Evolutionary conservation across 2,329 filamentous ascomycete species (phyloP), one percentile per base, ranked within the genome.

Genomic region (Colletotrichum tropicicola): DNA sequence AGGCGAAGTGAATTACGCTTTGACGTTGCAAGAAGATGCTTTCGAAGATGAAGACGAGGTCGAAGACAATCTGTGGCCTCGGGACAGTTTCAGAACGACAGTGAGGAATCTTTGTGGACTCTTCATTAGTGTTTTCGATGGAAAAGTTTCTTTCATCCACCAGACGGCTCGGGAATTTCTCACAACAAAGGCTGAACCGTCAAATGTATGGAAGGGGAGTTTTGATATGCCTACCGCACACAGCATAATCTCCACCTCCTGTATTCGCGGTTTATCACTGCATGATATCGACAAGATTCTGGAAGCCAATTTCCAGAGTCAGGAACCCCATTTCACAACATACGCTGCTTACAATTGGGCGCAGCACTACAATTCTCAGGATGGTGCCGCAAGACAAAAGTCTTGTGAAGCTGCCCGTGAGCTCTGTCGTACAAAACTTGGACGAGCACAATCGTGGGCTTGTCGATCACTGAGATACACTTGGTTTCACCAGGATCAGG

Each of bases 41-140:
- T n/a, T n/a, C n/a, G n/a, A n/a, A n/a, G n/a, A n/a, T n/a, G n/a
- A n/a, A n/a, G n/a, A n/a, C n/a, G n/a, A n/a, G n/a, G n/a, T n/a
- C n/a, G n/a, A n/a, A n/a, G n/a, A n/a, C n/a, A n/a, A n/a, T n/a
- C n/a, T n/a, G n/a, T n/a, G n/a, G n/a, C n/a, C n/a, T n/a, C n/a
- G n/a, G n/a, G n/a, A 9, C 0, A 6, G 1, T 53, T 41, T 28
- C 0, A 39, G 27, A 15, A 15, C 2, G 0, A 41, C 23, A 1
- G 6, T 30, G 1, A 12, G 3, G 7, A 53, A 53, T 3, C 35
- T 53, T 3, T 41, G 49, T 6, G 49, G 49, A 1, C 35, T 53
- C 1, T 53, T 53, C 1, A 2, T 53, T 15, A 41, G 15, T 27
- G 49, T 53, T 3, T 39, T 10, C 3, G 9, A 19, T 10, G 49